Conservation (phyloP, 1,284 basidiomycete genomes). For the Pisolithus thermaeus region DNA sequence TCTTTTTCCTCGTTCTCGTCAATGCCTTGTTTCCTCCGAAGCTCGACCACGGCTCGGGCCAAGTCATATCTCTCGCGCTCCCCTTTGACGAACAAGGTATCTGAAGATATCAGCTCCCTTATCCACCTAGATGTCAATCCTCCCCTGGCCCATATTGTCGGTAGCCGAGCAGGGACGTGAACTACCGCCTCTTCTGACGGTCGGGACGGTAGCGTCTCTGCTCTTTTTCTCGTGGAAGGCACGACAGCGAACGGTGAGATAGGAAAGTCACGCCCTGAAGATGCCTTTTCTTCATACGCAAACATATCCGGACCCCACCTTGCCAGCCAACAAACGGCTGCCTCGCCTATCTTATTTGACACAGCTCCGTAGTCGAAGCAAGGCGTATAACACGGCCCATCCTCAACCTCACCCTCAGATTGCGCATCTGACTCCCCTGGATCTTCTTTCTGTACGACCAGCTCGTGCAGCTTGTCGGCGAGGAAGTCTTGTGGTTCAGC, state of each 20-base stretch:
- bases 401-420: constrained; percentile 18
- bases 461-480: constrained; percentile 24
- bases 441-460: constrained; percentile 32
- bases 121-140: constrained; percentile 74
- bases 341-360: constrained; percentile 88
- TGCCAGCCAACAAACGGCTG: constrained; percentile 82
- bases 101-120: constrained; percentile 68
- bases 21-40: constrained; percentile 52
- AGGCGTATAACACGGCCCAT: constrained; percentile 11
- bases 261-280: constrained; percentile 13
- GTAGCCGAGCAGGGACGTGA: constrained; percentile 25
- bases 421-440: constrained; percentile 30
- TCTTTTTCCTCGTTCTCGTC: constrained; percentile 54
- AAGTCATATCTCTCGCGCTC: constrained; percentile 81
- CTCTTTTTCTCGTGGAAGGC: constrained; percentile 19
- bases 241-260: constrained; percentile 8
- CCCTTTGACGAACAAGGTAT: constrained; percentile 74
- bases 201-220: constrained; percentile 25
- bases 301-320: constrained; percentile 84
- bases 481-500: constrained; percentile 18
- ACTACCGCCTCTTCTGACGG: constrained; percentile 14
- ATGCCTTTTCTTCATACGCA: constrained; percentile 49
- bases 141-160: constrained; percentile 60
- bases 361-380: constrained; percentile 74
- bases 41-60: constrained; percentile 70